phyloP scores from a whole-genome alignment of 768 basidiomycete species.

The Pleurotus djamor region DNA sequence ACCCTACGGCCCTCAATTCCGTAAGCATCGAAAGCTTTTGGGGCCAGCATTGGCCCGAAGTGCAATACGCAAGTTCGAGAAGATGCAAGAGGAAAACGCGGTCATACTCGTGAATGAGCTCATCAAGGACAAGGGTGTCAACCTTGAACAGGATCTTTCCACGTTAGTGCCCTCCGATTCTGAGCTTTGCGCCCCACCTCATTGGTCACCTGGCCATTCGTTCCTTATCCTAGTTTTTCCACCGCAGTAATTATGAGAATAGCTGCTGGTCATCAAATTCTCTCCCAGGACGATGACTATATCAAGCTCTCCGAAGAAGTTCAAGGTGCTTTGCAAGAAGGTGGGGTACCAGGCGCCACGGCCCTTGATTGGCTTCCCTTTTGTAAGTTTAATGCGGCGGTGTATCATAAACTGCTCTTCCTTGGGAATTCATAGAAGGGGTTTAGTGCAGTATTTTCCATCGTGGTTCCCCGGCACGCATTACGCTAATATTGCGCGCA shows the following conservation, averaged over 20 bases:
- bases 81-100: constrained; percentile 40
- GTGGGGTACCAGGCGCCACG: constrained; percentile 14
- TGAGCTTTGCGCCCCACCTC: too few species aligned
- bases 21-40: constrained; percentile 51
- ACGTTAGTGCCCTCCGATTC: constrained; percentile 28
- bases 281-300: constrained; percentile 18
- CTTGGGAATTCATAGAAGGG: too few species aligned
- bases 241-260: constrained; percentile 10
- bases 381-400: constrained; percentile 10
- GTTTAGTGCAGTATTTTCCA: constrained; percentile 34
- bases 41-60: constrained; percentile 45
- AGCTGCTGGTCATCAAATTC: constrained; percentile 20
- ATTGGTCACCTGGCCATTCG: too few species aligned
- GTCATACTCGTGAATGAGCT: constrained; percentile 36
- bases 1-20: constrained; percentile 38
- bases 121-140: constrained; percentile 22
- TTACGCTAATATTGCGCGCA: constrained; percentile 28
- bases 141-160: constrained; percentile 20
- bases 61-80: constrained; percentile 30
- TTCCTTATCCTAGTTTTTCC: too few species aligned
- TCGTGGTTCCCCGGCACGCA: constrained; percentile 36
- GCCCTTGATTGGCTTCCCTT: constrained; percentile 19
- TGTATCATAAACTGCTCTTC: too few species aligned
- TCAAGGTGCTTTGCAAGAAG: constrained; percentile 8
- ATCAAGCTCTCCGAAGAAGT: constrained; percentile 14